Base-by-base conservation (phyloP, 179 eudicot species). In the Heliamphora pulchella region DNA sequence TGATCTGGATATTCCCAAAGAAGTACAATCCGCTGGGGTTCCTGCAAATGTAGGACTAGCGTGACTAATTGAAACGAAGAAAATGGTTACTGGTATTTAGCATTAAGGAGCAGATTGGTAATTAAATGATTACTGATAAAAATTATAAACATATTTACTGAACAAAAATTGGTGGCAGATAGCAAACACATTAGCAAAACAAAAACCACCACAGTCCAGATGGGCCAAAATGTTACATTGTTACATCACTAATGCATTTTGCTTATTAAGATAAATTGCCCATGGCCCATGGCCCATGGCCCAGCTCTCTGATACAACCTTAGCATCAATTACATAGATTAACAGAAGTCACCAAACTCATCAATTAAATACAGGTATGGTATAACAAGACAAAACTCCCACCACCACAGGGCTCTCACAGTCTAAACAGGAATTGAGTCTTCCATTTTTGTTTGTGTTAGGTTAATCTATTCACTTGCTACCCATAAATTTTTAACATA, bases 1-100 rank as follows among this genome's bases (percentile, higher is more conserved):
- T 63, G 88, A 84, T 83, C 81, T 84, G 4, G 98, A 94, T 82
- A 92, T 74, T 65, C 99, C 99, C 84, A 96, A 77, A 63, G 99
- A 92, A 81, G 97, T 77, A 84, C 98, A 96, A 75, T 96, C 99
- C 41, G 99, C 97, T 43, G 99, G 99, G 80, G 97, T 91, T 81
- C 99, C 99, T 96, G 91, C 75, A 84, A 74, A 78, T 55, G 43
- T 57, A 18, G 62, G 71, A 71, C 20, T 57, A 57, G 69, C 14
- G 4, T 20, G 41, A 77, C 54, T 20, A 58, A 31, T 43, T 4
- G 41, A 39, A n/a, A 8, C 14, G 53, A 53, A 39, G 48, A 78
- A 48, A 66, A 67, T 17, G 15, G 8, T 7, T 48, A 61, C 13
- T 44, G 17, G 17, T 53, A 20, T 62, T 7, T 18, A 62, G 71